Percentiles rank a stretch among this genome's conserved stretches.
phyloP scores from a whole-genome alignment of 2,329 filamentous ascomycete species.

The Aureobasidium sp. region DNA sequence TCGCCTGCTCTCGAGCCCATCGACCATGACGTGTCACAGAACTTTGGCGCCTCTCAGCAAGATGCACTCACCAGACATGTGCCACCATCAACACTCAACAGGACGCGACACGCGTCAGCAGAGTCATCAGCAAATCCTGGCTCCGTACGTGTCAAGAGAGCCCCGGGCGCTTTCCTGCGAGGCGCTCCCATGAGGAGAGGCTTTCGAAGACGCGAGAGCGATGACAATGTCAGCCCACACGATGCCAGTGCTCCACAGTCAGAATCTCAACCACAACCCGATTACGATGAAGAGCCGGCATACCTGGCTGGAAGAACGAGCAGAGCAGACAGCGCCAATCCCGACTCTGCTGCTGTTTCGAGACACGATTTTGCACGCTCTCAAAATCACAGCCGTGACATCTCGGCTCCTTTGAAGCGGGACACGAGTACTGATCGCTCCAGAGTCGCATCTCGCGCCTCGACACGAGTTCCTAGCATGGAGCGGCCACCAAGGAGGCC shows the following conservation, averaged over 20 bases:
- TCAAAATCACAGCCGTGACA: conserved; percentile 22
- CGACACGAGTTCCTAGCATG: conserved; percentile 28
- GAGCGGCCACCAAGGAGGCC: conserved; percentile 24
- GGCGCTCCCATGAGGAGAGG: conserved; percentile 68
- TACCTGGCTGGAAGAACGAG: conserved; percentile 21
- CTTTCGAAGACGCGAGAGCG: conserved; percentile 50
- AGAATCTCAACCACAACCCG: not conserved
- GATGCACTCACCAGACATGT: conserved; percentile 22
- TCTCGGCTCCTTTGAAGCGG: conserved; percentile 24
- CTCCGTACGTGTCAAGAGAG: conserved; percentile 70
- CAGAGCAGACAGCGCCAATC: conserved; percentile 27
- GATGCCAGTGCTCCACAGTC: conserved; percentile 23
- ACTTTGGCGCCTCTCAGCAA: not conserved
- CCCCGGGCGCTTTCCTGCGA: conserved; percentile 71
- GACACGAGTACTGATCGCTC: conserved; percentile 22
- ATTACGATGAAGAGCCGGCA: conserved; percentile 3
- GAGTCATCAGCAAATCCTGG: conserved; percentile 62
- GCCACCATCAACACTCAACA: conserved; percentile 39
- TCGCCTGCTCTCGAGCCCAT: conserved; percentile 26
- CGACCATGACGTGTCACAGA: conserved; percentile 1
- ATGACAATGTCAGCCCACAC: conserved; percentile 38
- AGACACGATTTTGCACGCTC: conserved; percentile 31
- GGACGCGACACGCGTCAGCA: conserved; percentile 43
- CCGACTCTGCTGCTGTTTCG: conserved; percentile 26
- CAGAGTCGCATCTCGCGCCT: conserved; percentile 25